These are phyloP conservation scores for Penicillium taxi DNA, from an alignment of 495 filamentous ascomycete species.

Conservation along the genomic window DNA sequence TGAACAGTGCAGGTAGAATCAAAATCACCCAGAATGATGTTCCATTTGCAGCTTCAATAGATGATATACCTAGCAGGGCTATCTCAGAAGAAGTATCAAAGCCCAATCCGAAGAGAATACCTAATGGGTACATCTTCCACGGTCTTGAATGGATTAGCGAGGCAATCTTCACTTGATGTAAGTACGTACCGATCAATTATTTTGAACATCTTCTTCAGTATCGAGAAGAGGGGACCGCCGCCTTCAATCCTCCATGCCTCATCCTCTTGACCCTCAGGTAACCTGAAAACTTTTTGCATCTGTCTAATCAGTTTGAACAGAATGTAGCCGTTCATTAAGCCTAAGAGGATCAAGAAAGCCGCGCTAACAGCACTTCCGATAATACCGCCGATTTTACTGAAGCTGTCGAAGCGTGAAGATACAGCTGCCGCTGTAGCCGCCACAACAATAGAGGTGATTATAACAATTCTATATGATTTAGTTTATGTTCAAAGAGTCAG, in stretches of 20 bases:
- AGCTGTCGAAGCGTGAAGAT: constrained; percentile 66
- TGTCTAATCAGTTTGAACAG: constrained; percentile 63
- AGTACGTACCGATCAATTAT: constrained; percentile 59
- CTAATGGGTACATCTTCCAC: constrained; percentile 96
- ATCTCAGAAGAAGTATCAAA: constrained; percentile 97
- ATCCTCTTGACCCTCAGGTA: constrained; percentile 45
- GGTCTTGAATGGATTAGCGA: constrained; percentile 36
- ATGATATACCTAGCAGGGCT: constrained; percentile 82
- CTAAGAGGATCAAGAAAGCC: constrained; percentile 72
- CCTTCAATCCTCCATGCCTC: constrained; percentile 64
- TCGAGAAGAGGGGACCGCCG: constrained; percentile 59
- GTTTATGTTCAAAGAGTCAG: background rate
- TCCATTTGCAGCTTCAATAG: constrained; percentile 73
- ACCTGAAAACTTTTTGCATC: constrained; percentile 51
- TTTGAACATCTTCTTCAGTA: constrained; percentile 72
- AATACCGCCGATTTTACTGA: constrained; percentile 76
- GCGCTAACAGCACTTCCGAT: constrained; percentile 75
- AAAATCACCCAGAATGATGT: constrained; percentile 92
- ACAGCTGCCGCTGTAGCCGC: constrained; percentile 82
- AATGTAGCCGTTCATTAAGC: constrained; percentile 79
- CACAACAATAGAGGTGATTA: constrained; percentile 84
- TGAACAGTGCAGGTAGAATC: constrained; percentile 86
- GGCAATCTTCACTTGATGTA: background rate
- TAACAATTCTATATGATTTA: constrained; percentile 53
- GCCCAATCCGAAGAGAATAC: constrained; percentile 83